Conservation (phyloP, 306 rosid genomes). For the Quercus berberidifolia region DNA sequence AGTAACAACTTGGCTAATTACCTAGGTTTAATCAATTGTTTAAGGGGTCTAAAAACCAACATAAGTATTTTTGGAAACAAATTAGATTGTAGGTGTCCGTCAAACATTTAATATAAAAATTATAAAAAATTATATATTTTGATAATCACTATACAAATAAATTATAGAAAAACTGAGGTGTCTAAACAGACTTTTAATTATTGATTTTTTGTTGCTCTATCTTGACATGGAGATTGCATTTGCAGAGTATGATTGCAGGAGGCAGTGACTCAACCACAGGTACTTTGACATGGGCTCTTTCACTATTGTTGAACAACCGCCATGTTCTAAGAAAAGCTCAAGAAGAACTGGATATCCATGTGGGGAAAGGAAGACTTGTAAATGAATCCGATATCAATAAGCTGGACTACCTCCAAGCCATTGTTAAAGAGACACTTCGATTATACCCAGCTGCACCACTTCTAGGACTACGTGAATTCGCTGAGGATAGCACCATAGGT, state of each 20-base stretch:
- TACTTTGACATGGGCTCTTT: slow-evolving; percentile 40
- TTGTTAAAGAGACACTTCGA: slow-evolving; percentile 47
- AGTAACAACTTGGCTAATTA: no score
- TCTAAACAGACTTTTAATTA: no score
- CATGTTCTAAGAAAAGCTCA: slow-evolving; percentile 23
- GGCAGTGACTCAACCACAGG: slow-evolving; percentile 45
- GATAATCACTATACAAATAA: no score
- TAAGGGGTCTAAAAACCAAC: no score
- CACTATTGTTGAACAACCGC: slow-evolving; percentile 33
- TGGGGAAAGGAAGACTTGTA: slow-evolving; percentile 44
- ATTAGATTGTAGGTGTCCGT: no score
- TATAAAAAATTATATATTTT: no score
- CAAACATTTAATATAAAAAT: no score
- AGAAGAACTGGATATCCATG: slow-evolving; percentile 44
- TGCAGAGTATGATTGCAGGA: slow-evolving; percentile 14
- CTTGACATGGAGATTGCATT: not conserved
- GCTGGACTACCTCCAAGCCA: slow-evolving; percentile 49
- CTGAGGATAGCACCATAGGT: slow-evolving; percentile 32
- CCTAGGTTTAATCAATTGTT: no score
- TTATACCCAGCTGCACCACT: slow-evolving; percentile 51
- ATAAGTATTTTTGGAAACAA: no score
- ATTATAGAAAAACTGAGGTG: no score
- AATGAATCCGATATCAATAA: slow-evolving; percentile 43
- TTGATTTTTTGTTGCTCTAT: no score
- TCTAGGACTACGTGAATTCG: slow-evolving; percentile 31